These are phyloP conservation scores for Aspergillus affinis DNA, from an alignment of 495 filamentous ascomycete species.

Conservation along the genomic window DNA sequence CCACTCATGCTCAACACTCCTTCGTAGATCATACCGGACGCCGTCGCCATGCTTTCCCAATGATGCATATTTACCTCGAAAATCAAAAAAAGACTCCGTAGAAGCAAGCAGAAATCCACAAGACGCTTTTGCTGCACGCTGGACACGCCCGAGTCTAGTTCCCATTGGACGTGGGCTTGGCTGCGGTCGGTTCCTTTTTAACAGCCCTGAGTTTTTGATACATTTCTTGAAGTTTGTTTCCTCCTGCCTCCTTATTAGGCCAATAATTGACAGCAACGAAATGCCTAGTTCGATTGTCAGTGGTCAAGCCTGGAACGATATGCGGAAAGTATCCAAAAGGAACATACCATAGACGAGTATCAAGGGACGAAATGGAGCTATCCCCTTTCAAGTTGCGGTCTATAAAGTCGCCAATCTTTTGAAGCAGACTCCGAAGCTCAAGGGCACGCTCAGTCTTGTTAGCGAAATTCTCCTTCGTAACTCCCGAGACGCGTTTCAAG, in stretches of 20 bases:
- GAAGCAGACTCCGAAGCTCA: slow-evolving; percentile 44
- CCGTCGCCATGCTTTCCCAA: slow-evolving; percentile 37
- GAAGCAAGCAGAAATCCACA: slow-evolving; percentile 13
- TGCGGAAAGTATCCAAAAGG: no score
- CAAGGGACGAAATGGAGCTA: slow-evolving; percentile 37
- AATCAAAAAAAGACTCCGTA: slow-evolving; percentile 20
- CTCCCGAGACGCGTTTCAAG: slow-evolving; percentile 55
- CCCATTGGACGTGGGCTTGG: slow-evolving; percentile 31
- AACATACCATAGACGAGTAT: slow-evolving; percentile 50
- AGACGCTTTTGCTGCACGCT: slow-evolving; percentile 14
- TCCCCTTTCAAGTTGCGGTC: slow-evolving; percentile 35
- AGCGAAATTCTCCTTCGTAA: slow-evolving; percentile 64
- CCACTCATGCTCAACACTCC: slow-evolving; percentile 21
- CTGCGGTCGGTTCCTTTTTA: slow-evolving; percentile 24
- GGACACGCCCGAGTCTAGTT: slow-evolving; percentile 12
- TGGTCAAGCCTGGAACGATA: not conserved
- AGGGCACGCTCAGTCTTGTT: slow-evolving; percentile 56
- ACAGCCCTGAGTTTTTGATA: slow-evolving; percentile 45
- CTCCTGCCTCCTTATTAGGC: slow-evolving; percentile 50
- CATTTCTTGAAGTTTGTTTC: slow-evolving; percentile 47
- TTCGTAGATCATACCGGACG: slow-evolving; percentile 27
- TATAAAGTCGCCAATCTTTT: slow-evolving; percentile 52
- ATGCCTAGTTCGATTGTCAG: slow-evolving; percentile 33
- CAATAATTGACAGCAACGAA: slow-evolving; percentile 49
- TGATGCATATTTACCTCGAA: slow-evolving; percentile 28